These are phyloP conservation scores for Daedaleopsis nitida DNA, from an alignment of 768 basidiomycete genomes.

Conservation along the genomic window DNA sequence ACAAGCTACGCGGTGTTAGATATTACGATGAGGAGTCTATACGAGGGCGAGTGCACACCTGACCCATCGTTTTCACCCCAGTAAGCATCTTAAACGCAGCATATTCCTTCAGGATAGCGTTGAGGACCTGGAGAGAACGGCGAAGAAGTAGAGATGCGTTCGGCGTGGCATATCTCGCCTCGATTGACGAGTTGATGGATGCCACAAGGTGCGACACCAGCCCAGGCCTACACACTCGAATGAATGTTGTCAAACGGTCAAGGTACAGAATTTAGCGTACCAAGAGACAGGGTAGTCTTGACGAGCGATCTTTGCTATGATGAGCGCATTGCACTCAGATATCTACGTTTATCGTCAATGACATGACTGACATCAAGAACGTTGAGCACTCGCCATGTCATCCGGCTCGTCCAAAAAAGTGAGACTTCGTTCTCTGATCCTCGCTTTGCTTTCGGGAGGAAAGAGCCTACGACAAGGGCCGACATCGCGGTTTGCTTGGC, in stretches of 20 bases:
- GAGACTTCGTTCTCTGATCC: constrained; percentile 68
- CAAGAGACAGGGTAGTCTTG: constrained; percentile 75
- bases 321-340: constrained; percentile 73
- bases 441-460: constrained; percentile 62
- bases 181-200: constrained; percentile 55
- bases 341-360: constrained; percentile 51
- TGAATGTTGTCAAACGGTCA: neutral
- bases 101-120: constrained; percentile 70
- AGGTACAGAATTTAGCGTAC: constrained; percentile 39
- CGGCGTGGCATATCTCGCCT: constrained; percentile 44
- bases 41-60: constrained; percentile 41
- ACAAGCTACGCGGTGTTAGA: constrained; percentile 46
- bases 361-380: neutral
- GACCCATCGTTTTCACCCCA: constrained; percentile 66
- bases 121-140: constrained; percentile 64
- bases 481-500: constrained; percentile 2
- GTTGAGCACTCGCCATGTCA: constrained; percentile 57
- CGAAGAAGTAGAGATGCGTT: constrained; percentile 51
- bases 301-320: constrained; percentile 73
- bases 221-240: constrained; percentile 49
- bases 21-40: neutral
- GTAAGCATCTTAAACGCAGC: constrained; percentile 67
- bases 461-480: constrained; percentile 51
- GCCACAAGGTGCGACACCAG: constrained; percentile 56
- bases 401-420: constrained; percentile 76